Evolutionary conservation across 2,329 filamentous ascomycete species (phyloP).

Genomic region (Hypoxylon sp.): DNA sequence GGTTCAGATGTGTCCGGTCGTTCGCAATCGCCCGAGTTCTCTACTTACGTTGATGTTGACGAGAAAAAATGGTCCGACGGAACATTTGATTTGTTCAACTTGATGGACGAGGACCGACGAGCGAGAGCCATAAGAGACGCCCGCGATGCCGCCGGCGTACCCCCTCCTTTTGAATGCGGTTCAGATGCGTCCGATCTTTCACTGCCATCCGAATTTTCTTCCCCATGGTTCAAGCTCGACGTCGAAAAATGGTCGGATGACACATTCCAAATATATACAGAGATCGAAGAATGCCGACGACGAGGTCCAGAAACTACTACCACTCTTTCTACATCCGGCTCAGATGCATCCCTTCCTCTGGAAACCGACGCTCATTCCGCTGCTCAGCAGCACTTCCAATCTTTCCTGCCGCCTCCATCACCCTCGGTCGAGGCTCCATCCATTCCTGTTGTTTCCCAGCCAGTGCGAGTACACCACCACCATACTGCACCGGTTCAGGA

Average conservation of each 20-base stretch:
- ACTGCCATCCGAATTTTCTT: background rate
- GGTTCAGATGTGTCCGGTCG: background rate
- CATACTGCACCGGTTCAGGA: background rate
- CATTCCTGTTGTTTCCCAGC: background rate
- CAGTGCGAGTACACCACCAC: background rate
- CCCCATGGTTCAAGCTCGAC: background rate
- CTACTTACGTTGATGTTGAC: background rate
- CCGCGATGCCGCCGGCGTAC: background rate
- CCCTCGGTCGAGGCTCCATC: background rate
- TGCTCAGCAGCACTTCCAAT: constrained; percentile 17
- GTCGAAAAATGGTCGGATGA: constrained; percentile 5
- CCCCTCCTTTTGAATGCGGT: background rate
- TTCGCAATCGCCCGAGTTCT: background rate
- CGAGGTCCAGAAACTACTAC: background rate
- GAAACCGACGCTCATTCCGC: background rate
- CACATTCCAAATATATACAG: constrained; percentile 5
- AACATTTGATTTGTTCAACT: background rate
- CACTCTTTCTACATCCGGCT: background rate
- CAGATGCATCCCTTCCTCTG: background rate
- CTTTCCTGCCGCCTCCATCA: background rate
- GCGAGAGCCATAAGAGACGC: background rate
- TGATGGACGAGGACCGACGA: background rate
- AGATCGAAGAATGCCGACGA: constrained; percentile 12
- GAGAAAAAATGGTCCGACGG: background rate
- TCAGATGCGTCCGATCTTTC: background rate